Base-by-base conservation (phyloP, 1,139 yeast species). In the Yamadazyma triangularis region DNA sequence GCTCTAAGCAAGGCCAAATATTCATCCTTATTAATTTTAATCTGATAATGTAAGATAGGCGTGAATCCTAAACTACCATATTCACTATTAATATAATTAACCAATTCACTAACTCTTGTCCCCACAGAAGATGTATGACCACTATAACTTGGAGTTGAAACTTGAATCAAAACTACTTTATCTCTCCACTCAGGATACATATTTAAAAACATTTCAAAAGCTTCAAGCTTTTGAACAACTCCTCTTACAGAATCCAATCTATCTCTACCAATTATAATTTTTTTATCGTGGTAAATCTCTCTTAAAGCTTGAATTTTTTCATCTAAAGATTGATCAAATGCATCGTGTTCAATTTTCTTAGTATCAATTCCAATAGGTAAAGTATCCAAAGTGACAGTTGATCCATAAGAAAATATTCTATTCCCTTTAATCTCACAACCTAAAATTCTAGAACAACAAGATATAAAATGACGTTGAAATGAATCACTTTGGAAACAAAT, bases 161-260 rank as follows among this genome's bases (percentile, higher is more conserved):
- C 96, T 58, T 91, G 98, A 42, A 93, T 83, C 46, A 91, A 65
- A 4, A 88, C 94, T 21, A 88, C 96, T 38, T 81, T 77, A 26
- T 81, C 88, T 39, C 84, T 70, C 94, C 95, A 87, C 47, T 87
- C 89, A 1, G 98, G 98, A 48, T 78, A 88, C 82, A 85, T 78
- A 37, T 81, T 85, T 43, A 91, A 64, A 45, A 91, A 86, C 62
- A 79, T 75, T 44, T 81, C 91, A 53, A 78, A 84, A 0, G 94
- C 93, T 54, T 83, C 82, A 27, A 85, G 56, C 49, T 85, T 85
- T 53, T 85, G 94, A 4, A 80, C 76, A 23, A 85, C 91, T 19
- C 95, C 95, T 42, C 93, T 72, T 14, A 84, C 94, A 8, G 79
- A 62, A 49, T 85, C 93, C 35, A 85, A 66, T 34, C 94, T 60